A percentile compares a stretch with the other conserved stretches of the same genome.
Evolutionary conservation across 2,329 filamentous ascomycete species (phyloP).

Genomic region (Aspergillus eucalypticola): DNA sequence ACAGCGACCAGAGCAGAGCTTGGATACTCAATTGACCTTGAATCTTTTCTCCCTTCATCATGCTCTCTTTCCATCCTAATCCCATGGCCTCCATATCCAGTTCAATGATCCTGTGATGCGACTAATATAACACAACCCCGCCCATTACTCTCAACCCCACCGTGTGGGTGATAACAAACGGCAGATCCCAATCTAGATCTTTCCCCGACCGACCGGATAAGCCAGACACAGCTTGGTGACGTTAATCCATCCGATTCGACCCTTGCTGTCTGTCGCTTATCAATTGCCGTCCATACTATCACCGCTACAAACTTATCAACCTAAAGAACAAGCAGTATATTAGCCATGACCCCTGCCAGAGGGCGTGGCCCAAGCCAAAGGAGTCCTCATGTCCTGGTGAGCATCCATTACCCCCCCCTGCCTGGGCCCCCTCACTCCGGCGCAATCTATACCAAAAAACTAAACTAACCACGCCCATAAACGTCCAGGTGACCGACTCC

Average conservation of each 20-base stretch:
- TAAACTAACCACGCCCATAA: background rate
- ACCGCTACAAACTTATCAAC: background rate
- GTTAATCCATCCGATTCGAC: background rate
- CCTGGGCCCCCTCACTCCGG: slow-evolving; percentile 2
- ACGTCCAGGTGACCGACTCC: slow-evolving; percentile 45
- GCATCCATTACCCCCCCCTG: slow-evolving; percentile 5
- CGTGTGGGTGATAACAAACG: background rate
- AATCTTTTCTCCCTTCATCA: background rate
- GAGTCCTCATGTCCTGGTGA: slow-evolving; percentile 48
- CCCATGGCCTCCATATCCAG: background rate
- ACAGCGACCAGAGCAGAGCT: background rate
- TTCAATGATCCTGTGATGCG: background rate
- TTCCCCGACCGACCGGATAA: background rate
- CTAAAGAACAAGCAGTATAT: background rate
- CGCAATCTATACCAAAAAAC: background rate
- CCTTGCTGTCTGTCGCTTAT: background rate
- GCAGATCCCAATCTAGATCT: background rate
- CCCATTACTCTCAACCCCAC: background rate
- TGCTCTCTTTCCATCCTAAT: background rate
- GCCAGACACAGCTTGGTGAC: background rate
- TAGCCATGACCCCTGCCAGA: slow-evolving; percentile 30
- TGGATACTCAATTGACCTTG: background rate
- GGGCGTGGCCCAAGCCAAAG: slow-evolving; percentile 40
- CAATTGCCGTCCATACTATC: background rate
- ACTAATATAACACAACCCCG: background rate